Evolutionary conservation across 768 basidiomycete genomes (phyloP).

Genomic region (Mycena capillaripes): DNA sequence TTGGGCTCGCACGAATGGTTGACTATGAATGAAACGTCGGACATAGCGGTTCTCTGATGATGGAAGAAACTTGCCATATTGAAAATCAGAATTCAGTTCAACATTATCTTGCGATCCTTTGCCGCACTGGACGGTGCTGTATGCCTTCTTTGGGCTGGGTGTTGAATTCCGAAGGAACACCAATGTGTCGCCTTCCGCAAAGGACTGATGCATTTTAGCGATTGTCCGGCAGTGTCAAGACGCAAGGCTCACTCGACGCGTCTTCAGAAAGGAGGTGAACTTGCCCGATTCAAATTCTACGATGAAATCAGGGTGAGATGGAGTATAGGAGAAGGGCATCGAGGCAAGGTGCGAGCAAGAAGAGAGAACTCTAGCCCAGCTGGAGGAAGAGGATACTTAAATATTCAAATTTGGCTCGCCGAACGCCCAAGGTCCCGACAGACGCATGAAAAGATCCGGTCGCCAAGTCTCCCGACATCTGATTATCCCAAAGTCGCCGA

Average conservation of each 20-base stretch:
- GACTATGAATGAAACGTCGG: constrained; percentile 46
- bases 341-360: neutral
- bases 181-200: constrained; percentile 55
- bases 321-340: constrained; percentile 45
- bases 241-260: constrained; percentile 46
- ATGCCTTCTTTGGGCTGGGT: constrained; percentile 55
- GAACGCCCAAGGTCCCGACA: neutral
- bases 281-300: constrained; percentile 54
- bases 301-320: constrained; percentile 51
- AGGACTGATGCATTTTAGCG: constrained; percentile 43
- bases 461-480: too few species aligned
- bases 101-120: constrained; percentile 61
- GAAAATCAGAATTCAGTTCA: constrained; percentile 71
- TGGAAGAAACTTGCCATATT: constrained; percentile 60
- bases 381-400: too few species aligned
- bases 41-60: neutral
- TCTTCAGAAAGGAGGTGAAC: constrained; percentile 52
- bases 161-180: constrained; percentile 48
- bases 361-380: too few species aligned
- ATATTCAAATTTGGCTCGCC: neutral
- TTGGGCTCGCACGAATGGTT: constrained; percentile 78
- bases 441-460: neutral
- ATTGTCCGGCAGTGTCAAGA: neutral
- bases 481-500: too few species aligned
- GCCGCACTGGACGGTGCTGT: constrained; percentile 69